Conservation (phyloP, 2,329 filamentous ascomycete genomes). For the Eurotiales sp. region DNA sequence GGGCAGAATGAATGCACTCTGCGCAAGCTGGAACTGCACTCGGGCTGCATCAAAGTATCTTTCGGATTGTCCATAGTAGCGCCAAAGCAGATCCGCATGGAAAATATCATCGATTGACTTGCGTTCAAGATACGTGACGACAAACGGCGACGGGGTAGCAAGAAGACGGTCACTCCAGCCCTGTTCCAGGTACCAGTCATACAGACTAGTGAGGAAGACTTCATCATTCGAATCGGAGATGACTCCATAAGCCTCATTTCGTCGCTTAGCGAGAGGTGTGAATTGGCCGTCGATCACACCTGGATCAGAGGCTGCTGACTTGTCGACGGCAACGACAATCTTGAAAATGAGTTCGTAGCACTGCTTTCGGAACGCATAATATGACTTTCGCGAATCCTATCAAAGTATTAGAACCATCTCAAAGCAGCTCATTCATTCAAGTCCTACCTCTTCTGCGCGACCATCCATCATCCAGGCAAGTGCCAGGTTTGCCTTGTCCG, state of each 20-base stretch:
- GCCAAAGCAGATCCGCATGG: conserved; percentile 88
- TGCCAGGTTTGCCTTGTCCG: conserved; percentile 82
- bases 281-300: conserved; percentile 73
- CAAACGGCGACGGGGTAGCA: conserved; percentile 76
- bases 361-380: conserved; percentile 66
- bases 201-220: conserved; percentile 93
- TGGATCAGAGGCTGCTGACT: conserved; percentile 63
- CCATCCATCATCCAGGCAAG: conserved; percentile 84
- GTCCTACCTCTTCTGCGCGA: conserved; percentile 55
- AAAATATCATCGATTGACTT: conserved; percentile 67
- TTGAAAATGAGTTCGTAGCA: conserved; percentile 87
- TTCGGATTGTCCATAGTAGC: conserved; percentile 81
- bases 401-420: conserved; percentile 16
- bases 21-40: conserved; percentile 78
- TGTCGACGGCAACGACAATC: conserved; percentile 75
- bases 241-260: conserved; percentile 83
- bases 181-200: conserved; percentile 91
- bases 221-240: conserved; percentile 86
- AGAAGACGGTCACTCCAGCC: conserved; percentile 83
- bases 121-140: conserved; percentile 78
- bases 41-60: conserved; percentile 82
- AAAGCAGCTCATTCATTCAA: background rate
- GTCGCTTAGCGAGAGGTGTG: conserved; percentile 71
- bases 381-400: conserved; percentile 63
- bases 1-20: conserved; percentile 74